Conservation (phyloP, 108 stramenopile genomes). For the Nannochloropsis salina region DNA sequence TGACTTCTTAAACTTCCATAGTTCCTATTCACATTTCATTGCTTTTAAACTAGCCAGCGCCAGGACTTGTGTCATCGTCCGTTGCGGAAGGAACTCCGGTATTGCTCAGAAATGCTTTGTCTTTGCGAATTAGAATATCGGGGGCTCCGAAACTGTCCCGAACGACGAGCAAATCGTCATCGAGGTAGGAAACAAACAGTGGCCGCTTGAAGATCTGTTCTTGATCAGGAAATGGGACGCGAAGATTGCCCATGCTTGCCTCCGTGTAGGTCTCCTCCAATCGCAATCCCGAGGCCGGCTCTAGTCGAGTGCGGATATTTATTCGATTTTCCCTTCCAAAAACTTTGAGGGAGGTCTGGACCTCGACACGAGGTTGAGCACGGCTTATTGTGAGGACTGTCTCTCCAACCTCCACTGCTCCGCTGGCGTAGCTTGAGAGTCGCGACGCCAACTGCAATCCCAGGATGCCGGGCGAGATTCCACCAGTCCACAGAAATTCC, state of each 20-base stretch:
- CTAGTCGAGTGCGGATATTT: constrained; percentile 38
- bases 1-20: not conserved
- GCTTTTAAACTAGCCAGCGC: not conserved
- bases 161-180: constrained; percentile 37
- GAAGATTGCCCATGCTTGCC: constrained; percentile 31
- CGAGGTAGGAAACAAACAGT: constrained; percentile 38
- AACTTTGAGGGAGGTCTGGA: constrained; percentile 32
- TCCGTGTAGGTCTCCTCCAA: constrained; percentile 38
- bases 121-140: constrained; percentile 35
- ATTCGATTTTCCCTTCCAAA: constrained; percentile 26
- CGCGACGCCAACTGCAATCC: constrained; percentile 29
- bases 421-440: not conserved
- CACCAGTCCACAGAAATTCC: constrained; percentile 47
- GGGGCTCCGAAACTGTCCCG: constrained; percentile 33
- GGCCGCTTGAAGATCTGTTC: constrained; percentile 28
- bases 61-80: not conserved
- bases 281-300: constrained; percentile 25
- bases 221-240: constrained; percentile 34
- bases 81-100: not conserved
- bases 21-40: not conserved
- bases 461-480: constrained; percentile 37
- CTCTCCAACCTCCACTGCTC: constrained; percentile 31
- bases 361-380: constrained; percentile 37
- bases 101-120: constrained; percentile 24
- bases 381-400: constrained; percentile 37